phyloP scores from a whole-genome alignment of 2,329 filamentous ascomycete species.

The Raffaelea ambrosiae region DNA sequence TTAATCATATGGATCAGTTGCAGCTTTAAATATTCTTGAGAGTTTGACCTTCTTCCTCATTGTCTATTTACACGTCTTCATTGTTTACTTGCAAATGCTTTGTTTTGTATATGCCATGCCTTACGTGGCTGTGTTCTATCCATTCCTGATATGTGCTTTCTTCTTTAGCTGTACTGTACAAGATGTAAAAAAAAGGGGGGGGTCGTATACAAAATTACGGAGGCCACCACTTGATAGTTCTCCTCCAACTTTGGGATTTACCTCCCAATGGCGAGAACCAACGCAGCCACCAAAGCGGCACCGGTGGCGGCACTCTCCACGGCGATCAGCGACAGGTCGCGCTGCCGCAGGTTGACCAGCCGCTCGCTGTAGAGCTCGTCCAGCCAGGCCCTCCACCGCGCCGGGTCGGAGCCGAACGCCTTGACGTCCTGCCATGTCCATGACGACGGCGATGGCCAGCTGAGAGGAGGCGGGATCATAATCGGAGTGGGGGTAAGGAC shows the following conservation, averaged over 20 bases:
- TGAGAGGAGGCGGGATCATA: not conserved
- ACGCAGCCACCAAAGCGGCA: slow-evolving; percentile 25
- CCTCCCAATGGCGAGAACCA: slow-evolving; percentile 5
- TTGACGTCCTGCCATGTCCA: slow-evolving; percentile 31
- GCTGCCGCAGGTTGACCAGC: slow-evolving; percentile 54
- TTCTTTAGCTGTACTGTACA: too few relatives aligned
- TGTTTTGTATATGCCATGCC: not conserved
- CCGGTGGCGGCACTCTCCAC: slow-evolving; percentile 60
- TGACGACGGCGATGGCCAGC: not conserved
- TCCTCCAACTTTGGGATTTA: too few relatives aligned
- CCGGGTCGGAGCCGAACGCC: slow-evolving; percentile 27
- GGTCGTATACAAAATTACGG: too few relatives aligned
- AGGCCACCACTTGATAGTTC: too few relatives aligned
- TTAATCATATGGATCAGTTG: too few relatives aligned
- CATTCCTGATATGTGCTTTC: too few relatives aligned
- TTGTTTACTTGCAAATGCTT: not conserved
- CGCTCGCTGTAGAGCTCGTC: slow-evolving; percentile 59
- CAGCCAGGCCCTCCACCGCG: slow-evolving; percentile 38
- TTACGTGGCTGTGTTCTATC: too few relatives aligned
- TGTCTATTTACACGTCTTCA: not conserved
- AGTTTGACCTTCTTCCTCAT: not conserved
- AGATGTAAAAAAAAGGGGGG: too few relatives aligned
- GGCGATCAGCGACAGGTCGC: slow-evolving; percentile 61
- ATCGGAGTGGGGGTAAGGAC: not conserved
- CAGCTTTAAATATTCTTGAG: too few relatives aligned